Conservation (phyloP, 2,329 filamentous ascomycete genomes). For the Emericellopsis cladophorae region DNA sequence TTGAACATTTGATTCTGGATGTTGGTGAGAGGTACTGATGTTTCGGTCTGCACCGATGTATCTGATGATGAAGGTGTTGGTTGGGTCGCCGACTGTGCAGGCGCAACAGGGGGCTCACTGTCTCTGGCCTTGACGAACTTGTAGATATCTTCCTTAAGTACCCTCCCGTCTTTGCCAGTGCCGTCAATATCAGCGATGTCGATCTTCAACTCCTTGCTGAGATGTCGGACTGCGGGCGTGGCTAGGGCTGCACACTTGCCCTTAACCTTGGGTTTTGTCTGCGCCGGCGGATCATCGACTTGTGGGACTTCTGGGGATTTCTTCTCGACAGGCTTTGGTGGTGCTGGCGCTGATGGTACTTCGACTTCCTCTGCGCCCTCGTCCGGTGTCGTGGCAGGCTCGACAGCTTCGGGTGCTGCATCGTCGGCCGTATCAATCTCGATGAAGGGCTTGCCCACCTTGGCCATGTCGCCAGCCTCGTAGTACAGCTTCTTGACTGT, state of each 20-base stretch:
- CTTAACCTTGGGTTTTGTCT: constrained; percentile 18
- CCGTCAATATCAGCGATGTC: constrained; percentile 69
- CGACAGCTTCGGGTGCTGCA: constrained; percentile 32
- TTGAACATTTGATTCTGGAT: constrained; percentile 95
- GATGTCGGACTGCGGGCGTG: constrained; percentile 82
- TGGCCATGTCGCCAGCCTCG: constrained; percentile 90
- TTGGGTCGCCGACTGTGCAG: constrained; percentile 10
- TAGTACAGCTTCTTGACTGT: constrained; percentile 95
- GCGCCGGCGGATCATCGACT: background rate
- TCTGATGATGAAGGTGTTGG: constrained; percentile 8
- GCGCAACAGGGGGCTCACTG: constrained; percentile 7
- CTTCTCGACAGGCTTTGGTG: constrained; percentile 2
- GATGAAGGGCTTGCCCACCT: constrained; percentile 85
- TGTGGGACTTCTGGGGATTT: background rate
- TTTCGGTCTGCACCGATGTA: constrained; percentile 49
- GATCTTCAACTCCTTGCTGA: constrained; percentile 68
- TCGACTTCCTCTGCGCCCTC: constrained; percentile 12
- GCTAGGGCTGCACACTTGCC: constrained; percentile 65
- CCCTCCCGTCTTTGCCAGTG: constrained; percentile 81
- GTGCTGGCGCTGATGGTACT: background rate
- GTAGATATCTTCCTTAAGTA: constrained; percentile 85
- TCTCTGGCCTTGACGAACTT: constrained; percentile 49
- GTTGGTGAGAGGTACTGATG: constrained; percentile 54
- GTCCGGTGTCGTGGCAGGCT: constrained; percentile 20
- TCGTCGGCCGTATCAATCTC: constrained; percentile 88